Evolutionary conservation across 345 rosid species (phyloP).

Genomic region (Iberis pinnata): DNA sequence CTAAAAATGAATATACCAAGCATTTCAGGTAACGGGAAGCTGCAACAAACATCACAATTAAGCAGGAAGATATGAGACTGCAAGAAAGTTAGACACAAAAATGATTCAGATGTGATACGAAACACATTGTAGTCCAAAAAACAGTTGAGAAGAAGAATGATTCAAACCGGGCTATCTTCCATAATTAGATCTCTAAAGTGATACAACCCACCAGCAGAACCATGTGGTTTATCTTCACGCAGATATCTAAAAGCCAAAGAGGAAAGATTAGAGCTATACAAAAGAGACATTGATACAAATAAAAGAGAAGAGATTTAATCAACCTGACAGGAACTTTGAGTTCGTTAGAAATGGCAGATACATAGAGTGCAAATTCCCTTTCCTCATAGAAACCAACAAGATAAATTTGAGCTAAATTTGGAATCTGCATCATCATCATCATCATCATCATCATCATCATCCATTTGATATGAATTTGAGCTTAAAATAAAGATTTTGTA

Average conservation of each 20-base stretch:
- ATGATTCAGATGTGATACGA: background rate
- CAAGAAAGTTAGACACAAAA: constrained; percentile 14
- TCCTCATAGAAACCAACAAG: constrained; percentile 89
- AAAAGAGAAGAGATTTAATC: constrained; percentile 8
- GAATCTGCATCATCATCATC: constrained; percentile 44
- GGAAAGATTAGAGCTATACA: background rate
- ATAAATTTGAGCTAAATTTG: constrained; percentile 67
- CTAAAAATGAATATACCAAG: constrained; percentile 47
- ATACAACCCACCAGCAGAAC: constrained; percentile 90
- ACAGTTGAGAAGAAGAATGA: constrained; percentile 12
- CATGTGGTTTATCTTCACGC: constrained; percentile 84
- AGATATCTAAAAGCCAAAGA: constrained; percentile 43
- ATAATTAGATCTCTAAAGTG: constrained; percentile 66
- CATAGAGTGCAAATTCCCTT: constrained; percentile 76
- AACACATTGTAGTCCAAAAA: background rate
- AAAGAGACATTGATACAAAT: constrained; percentile 1
- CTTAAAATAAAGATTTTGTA: constrained; percentile 24
- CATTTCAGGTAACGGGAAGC: constrained; percentile 81
- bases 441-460: constrained; percentile 6
- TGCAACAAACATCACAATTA: constrained; percentile 96
- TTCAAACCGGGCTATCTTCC: constrained; percentile 85
- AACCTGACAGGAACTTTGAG: constrained; percentile 85
- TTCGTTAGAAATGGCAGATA: constrained; percentile 83
- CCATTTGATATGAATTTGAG: no score
- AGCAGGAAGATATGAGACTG: constrained; percentile 91